Percentiles rank a stretch among this genome's conserved stretches.
Conservation (phyloP, 768 basidiomycete genomes). For the Basidioascus undulatus region DNA sequence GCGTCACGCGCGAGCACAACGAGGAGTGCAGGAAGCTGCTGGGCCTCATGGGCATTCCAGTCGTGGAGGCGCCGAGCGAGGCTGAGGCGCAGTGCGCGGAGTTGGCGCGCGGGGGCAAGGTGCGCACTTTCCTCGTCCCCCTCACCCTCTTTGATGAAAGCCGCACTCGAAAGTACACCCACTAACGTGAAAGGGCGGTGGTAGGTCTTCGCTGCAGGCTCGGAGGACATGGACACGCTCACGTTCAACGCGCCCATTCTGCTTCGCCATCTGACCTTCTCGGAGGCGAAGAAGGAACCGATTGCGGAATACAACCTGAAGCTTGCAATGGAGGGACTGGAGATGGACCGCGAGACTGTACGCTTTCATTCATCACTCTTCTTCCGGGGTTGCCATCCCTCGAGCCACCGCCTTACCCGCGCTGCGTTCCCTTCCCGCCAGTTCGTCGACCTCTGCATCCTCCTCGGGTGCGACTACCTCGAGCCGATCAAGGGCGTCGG, state of each 20-base stretch:
- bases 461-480: constrained; percentile 93
- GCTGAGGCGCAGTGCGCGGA: constrained; percentile 98
- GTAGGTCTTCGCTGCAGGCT: constrained; percentile 87
- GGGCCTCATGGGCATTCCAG: constrained; percentile 87
- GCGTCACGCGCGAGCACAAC: constrained; percentile 86
- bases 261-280: constrained; percentile 87
- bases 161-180: background rate
- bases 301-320: constrained; percentile 76
- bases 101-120: constrained; percentile 85
- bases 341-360: constrained; percentile 27
- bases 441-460: constrained; percentile 91
- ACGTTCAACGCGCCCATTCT: constrained; percentile 83
- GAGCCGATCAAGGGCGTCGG: constrained; percentile 96
- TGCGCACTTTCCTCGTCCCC: constrained; percentile 12
- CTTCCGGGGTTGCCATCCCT: background rate
- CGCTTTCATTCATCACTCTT: background rate
- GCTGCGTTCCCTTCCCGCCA: too few relatives aligned
- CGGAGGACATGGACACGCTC: constrained; percentile 98
- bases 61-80: constrained; percentile 91
- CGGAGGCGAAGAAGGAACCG: constrained; percentile 88
- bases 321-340: constrained; percentile 60
- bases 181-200: background rate
- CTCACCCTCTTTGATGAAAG: background rate
- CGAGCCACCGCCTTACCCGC: background rate
- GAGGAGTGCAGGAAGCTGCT: constrained; percentile 77